Evolutionary conservation across 331 rosid species (phyloP), one percentile per base, ranked within the genome.

Genomic region (Quercus tomentella): DNA sequence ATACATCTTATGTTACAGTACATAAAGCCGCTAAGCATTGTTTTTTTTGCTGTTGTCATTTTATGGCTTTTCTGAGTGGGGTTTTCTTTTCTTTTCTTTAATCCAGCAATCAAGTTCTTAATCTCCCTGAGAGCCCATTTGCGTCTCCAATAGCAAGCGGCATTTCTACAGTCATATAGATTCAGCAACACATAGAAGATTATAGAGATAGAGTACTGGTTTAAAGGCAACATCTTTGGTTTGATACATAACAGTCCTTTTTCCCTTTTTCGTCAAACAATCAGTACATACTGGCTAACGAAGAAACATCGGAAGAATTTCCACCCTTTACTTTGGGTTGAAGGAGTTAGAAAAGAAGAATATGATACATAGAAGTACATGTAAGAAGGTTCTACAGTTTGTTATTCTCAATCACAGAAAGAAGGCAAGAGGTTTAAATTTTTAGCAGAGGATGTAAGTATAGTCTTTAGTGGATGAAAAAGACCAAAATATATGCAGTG

Each of bases 101-200:
- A 26, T 71, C 73, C 86, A 81, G 91, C 91, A 84, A 82, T 22
- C 86, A 85, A 89, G 92, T 84, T 74, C 80, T 90, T 43, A 76
- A 90, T 76, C 91, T 92, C 31, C 98, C 98, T 1, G 98, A 95
- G 54, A 93, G 92, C 89, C 97, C 96, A 11, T 93, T 91, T 77
- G 77, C 92, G 63, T 80, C 88, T 82, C 84, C 89, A 22, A 25
- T 79, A 73, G 87, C 80, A 57, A 88, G 78, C 72, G 88, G 83
- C 82, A 82, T 72, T 69, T 81, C 86, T 6, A 60, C 86, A 63
- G 85, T 83, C 84, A 83, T 77, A 56, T 87, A 86, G 90, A 78
- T 79, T 82, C 84, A 62, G 85, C 76, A 78, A 85, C 81, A 65
- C 61, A 56, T 57, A 84, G 76, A 80, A 83, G 88, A 80, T 63